These are phyloP conservation scores for Gnomoniopsis sp. DNA, from an alignment of 2,329 filamentous ascomycete genomes.

Conservation along the genomic window DNA sequence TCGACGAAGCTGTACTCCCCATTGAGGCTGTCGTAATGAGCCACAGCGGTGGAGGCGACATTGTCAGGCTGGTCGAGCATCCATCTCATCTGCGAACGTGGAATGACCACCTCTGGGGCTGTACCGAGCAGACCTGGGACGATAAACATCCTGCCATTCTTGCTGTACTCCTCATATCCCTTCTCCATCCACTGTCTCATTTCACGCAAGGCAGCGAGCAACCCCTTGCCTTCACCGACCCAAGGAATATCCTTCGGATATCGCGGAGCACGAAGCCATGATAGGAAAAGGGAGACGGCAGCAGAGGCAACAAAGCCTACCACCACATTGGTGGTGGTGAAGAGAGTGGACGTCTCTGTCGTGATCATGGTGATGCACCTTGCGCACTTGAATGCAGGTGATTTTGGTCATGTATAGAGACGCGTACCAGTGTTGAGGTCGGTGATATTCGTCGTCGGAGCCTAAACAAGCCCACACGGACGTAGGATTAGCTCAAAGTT, in stretches of 20 bases:
- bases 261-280: conserved; percentile 7
- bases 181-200: conserved; percentile 5
- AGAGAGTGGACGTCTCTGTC: background rate
- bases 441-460: too few relatives aligned
- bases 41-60: conserved; percentile 37
- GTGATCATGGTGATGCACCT: background rate
- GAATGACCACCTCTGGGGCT: conserved; percentile 42
- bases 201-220: background rate
- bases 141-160: conserved; percentile 37
- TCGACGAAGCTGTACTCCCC: conserved; percentile 41
- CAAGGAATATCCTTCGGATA: conserved; percentile 7
- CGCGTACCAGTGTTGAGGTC: too few relatives aligned
- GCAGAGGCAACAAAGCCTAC: background rate
- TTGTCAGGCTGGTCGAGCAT: conserved; percentile 45
- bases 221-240: conserved; percentile 9
- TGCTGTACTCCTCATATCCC: conserved; percentile 33
- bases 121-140: conserved; percentile 38
- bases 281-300: background rate
- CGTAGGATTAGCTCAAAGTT: too few relatives aligned
- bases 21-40: conserved; percentile 37
- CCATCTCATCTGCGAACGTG: conserved; percentile 40
- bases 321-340: conserved; percentile 2
- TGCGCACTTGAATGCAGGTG: background rate
- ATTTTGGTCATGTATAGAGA: too few relatives aligned
- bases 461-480: too few relatives aligned